These are phyloP conservation scores for Avena sativa DNA, from an alignment of 176 grass and related monocot species.

Conservation along the genomic window DNA sequence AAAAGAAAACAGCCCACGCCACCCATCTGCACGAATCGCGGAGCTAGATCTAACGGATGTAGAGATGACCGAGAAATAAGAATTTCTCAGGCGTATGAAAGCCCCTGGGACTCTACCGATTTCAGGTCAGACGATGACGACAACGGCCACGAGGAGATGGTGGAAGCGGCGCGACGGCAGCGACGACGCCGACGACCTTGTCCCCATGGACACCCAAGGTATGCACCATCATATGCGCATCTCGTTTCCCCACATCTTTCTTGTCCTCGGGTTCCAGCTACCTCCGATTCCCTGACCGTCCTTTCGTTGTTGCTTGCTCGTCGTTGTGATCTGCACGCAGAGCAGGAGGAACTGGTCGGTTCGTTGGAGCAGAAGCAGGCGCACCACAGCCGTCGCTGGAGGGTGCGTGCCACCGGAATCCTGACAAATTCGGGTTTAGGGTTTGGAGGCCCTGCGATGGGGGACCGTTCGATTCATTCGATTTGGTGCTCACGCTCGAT, in stretches of 20 bases:
- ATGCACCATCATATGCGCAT: neutral
- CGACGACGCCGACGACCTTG: slow-evolving; percentile 55
- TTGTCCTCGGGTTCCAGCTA: neutral
- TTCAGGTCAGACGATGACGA: neutral
- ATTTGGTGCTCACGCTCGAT: slow-evolving; percentile 29
- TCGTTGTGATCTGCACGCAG: slow-evolving; percentile 45
- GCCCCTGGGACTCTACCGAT: too few relatives aligned
- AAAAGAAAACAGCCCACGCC: too few relatives aligned
- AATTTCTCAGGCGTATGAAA: too few relatives aligned
- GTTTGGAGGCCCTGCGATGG: neutral
- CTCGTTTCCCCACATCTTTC: neutral
- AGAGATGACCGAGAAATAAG: too few relatives aligned
- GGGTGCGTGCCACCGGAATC: slow-evolving; percentile 49
- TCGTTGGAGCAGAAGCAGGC: slow-evolving; percentile 80
- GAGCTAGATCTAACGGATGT: too few relatives aligned
- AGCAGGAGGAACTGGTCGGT: slow-evolving; percentile 90
- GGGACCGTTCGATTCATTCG: neutral
- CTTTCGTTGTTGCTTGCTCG: neutral
- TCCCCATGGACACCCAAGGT: slow-evolving; percentile 88
- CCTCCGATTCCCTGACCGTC: neutral
- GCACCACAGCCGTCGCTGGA: slow-evolving; percentile 70
- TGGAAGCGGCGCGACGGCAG: slow-evolving; percentile 51
- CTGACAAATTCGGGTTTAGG: neutral
- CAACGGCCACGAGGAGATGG: slow-evolving; percentile 69
- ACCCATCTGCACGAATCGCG: too few relatives aligned